A percentile compares a stretch with the other conserved stretches of the same genome.
Evolutionary conservation across 2,329 filamentous ascomycete genomes (phyloP).

Genomic region (Microdochium bolleyi): DNA sequence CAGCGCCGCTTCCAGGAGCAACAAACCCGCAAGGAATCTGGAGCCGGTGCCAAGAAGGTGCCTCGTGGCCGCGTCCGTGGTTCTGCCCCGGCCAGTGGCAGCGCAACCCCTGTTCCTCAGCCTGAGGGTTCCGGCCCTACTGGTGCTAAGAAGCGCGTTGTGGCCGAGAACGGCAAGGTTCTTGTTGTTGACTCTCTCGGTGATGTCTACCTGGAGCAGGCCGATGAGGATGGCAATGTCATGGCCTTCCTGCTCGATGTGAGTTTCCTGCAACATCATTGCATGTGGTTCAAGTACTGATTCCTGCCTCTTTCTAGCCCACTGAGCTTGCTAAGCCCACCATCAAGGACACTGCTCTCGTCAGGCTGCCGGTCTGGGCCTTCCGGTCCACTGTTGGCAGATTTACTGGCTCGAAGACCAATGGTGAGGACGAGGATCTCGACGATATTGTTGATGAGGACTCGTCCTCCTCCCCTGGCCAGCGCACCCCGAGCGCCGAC

Average conservation of each 20-base stretch:
- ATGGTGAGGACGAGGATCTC: constrained; percentile 14
- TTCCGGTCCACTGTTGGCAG: constrained; percentile 52
- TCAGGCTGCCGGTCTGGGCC: constrained; percentile 68
- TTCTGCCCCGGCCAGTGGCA: constrained; percentile 31
- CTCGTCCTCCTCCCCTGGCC: constrained; percentile 34
- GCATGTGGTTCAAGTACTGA: background rate
- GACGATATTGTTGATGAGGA: constrained; percentile 29
- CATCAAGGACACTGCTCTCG: constrained; percentile 73
- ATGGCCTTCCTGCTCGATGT: constrained; percentile 85
- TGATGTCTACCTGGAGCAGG: constrained; percentile 91
- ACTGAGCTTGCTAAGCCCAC: constrained; percentile 73
- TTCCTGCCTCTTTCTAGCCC: constrained; percentile 37
- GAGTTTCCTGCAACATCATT: constrained; percentile 27
- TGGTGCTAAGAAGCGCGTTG: constrained; percentile 77
- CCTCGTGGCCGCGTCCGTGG: constrained; percentile 25
- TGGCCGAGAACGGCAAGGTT: constrained; percentile 92
- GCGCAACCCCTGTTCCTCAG: constrained; percentile 45
- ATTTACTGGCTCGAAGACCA: constrained; percentile 23
- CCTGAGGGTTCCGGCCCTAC: constrained; percentile 49
- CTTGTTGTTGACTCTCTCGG: constrained; percentile 86
- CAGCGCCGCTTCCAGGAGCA: constrained; percentile 86
- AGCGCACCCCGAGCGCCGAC: constrained; percentile 47
- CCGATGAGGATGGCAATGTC: constrained; percentile 76
- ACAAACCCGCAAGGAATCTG: constrained; percentile 64
- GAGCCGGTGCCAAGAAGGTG: constrained; percentile 41